Evolutionary conservation across 306 rosid species (phyloP).

Genomic region (Rubus parviflorus): DNA sequence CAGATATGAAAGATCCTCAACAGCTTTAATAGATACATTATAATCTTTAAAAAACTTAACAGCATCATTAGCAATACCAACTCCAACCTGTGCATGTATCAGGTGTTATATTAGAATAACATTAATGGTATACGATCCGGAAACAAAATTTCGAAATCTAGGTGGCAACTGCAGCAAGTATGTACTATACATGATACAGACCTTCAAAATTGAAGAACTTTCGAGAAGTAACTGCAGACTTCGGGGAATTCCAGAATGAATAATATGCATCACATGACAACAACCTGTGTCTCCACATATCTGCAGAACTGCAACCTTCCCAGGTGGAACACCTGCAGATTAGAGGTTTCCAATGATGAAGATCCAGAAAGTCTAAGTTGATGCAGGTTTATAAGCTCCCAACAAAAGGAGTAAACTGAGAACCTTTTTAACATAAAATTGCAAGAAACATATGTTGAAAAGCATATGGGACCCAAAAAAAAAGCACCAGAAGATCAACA

Average conservation of each 20-base stretch:
- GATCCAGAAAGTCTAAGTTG: slow-evolving; percentile 21
- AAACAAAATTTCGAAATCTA: not conserved
- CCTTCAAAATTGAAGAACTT: slow-evolving; percentile 68
- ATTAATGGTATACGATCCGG: not conserved
- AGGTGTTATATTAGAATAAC: slow-evolving; percentile 16
- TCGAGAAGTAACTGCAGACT: slow-evolving; percentile 68
- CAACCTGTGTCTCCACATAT: slow-evolving; percentile 49
- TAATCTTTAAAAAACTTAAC: slow-evolving; percentile 71
- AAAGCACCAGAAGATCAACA: not conserved
- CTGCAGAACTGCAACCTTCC: slow-evolving; percentile 92
- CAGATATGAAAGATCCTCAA: slow-evolving; percentile 63
- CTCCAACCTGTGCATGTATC: slow-evolving; percentile 64
- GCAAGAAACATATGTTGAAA: not conserved
- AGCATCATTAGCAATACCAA: slow-evolving; percentile 66
- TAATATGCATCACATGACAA: slow-evolving; percentile 78
- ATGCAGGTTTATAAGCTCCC: not conserved
- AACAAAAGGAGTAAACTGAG: not conserved
- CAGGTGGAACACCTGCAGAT: slow-evolving; percentile 67
- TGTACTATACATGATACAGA: slow-evolving; percentile 24
- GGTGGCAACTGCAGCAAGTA: slow-evolving; percentile 2
- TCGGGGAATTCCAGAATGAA: slow-evolving; percentile 83
- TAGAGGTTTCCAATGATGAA: slow-evolving; percentile 8
- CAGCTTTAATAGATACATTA: slow-evolving; percentile 57
- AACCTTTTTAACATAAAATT: not conserved
- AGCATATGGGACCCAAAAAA: not conserved